Evolutionary conservation across 768 basidiomycete genomes (phyloP), one percentile per base, ranked within the genome.

Genomic region (Termitomyces sp.): DNA sequence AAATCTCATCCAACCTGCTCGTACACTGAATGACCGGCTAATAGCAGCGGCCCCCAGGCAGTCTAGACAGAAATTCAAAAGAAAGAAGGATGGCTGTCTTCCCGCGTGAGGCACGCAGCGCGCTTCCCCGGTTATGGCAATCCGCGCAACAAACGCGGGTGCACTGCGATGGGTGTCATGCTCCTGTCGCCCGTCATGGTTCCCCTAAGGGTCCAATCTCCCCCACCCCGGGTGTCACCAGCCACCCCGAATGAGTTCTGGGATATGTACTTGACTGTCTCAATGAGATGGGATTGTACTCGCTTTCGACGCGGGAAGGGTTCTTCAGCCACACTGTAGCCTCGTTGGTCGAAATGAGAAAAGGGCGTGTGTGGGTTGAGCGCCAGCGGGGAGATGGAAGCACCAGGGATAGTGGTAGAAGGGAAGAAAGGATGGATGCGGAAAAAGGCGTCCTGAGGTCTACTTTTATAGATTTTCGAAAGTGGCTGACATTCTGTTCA

Each of bases 111-210:
- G 46, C 47, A 32, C 57, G 38, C 36, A 46, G 48, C 54, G 45
- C 31, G 47, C 54, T 43, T 61, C 60, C 55, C 54, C 60, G 60
- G 60, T 61, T 45, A 56, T 61, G 60, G 60, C 60, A 61, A 61
- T 40, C 51, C 60, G 38, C 38, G 37, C 45, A 43, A 42, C 1
- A 12, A 34, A 4, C n/a, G 5, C 32, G 42, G 55, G 55, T 56
- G 60, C 60, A 46, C 60, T 61, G 60, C 60, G 60, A 43, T 61
- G 60, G 60, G 60, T 56, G 54, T 61, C 60, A 61, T 59, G 14
- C 60, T 49, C 48, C 60, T 61, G 60, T 43, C 60, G 60, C 60
- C 60, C 60, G 60, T 61, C 60, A 61, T 59, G 53, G 53, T 42
- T 43, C 48, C 47, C 60, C 5, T 3, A 37, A 61, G 42, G 60